Conservation (phyloP, 495 filamentous ascomycete species). For the Neurospora tetrasperma region DNA sequence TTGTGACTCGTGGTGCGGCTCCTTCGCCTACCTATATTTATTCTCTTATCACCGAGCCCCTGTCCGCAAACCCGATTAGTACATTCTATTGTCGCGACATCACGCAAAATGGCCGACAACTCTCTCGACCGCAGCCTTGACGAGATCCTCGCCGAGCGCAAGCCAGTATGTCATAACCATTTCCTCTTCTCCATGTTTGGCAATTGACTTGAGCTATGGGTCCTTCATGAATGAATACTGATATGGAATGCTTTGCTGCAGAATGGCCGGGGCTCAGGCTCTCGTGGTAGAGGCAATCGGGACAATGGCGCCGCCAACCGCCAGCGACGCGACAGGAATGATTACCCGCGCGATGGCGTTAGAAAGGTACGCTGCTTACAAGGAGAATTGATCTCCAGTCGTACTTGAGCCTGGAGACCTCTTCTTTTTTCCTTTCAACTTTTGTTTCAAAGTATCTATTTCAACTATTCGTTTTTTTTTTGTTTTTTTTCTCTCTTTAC, state of each 20-base stretch:
- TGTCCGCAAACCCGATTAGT: background rate
- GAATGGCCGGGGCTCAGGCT: conserved; percentile 10
- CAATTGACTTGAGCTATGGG: background rate
- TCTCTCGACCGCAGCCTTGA: conserved; percentile 69
- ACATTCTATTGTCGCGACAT: background rate
- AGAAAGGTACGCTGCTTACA: conserved; percentile 54
- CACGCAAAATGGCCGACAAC: background rate
- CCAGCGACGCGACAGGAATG: conserved; percentile 45
- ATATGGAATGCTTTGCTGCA: conserved; percentile 4
- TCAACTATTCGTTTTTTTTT: too few species aligned
- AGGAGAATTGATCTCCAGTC: background rate
- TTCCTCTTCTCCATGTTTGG: background rate
- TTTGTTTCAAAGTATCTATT: too few species aligned
- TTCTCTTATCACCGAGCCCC: background rate
- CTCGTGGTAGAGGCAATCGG: conserved; percentile 14
- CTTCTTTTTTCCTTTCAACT: background rate
- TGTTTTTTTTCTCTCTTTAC: too few species aligned
- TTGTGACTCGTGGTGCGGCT: background rate
- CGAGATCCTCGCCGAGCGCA: conserved; percentile 73
- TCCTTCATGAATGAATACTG: background rate
- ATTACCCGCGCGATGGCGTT: conserved; percentile 63
- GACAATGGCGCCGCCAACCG: conserved; percentile 28
- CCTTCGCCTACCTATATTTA: background rate
- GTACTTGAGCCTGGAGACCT: background rate
- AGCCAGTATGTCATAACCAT: conserved; percentile 36